Evolutionary conservation across 1,284 basidiomycete species (phyloP).

Genomic region (Cryptococcus amylolentus): DNA sequence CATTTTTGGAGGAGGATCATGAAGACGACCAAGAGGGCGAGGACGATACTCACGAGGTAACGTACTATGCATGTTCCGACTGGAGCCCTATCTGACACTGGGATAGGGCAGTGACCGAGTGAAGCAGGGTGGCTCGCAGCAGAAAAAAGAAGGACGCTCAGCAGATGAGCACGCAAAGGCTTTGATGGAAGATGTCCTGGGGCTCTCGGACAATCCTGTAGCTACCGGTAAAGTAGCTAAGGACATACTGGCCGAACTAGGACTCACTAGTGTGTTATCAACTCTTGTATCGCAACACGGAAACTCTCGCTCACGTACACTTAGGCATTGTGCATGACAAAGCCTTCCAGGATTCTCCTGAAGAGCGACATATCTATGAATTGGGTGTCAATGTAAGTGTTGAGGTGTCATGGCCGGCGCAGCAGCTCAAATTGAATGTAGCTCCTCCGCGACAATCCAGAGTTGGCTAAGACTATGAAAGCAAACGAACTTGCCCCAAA

Average conservation of each 20-base stretch:
- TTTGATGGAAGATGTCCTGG: no score
- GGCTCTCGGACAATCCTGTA: no score
- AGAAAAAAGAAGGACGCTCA: no score
- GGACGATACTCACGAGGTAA: no score
- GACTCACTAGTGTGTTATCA: slow-evolving; percentile 22
- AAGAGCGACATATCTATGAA: slow-evolving; percentile 38
- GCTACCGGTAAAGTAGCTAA: no score
- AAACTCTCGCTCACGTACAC: neutral
- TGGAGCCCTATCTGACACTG: no score
- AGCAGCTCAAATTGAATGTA: slow-evolving; percentile 1
- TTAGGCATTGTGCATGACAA: slow-evolving; percentile 31
- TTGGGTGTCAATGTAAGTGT: slow-evolving; percentile 36
- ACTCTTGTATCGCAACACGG: neutral
- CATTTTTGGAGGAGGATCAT: slow-evolving; percentile 12
- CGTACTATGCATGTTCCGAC: no score
- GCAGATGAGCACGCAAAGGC: no score
- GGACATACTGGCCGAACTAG: slow-evolving; percentile 25
- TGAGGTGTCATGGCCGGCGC: no score
- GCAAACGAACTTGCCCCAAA: slow-evolving; percentile 30
- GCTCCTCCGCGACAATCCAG: slow-evolving; percentile 29
- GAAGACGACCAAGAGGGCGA: neutral
- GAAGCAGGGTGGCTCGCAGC: no score
- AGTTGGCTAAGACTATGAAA: slow-evolving; percentile 25
- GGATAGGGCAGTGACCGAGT: no score
- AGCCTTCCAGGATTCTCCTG: slow-evolving; percentile 37